Percentiles rank a stretch among this genome's conserved stretches.
Conservation (phyloP, 805 yeast species). For the Schwanniomyces sp. region DNA sequence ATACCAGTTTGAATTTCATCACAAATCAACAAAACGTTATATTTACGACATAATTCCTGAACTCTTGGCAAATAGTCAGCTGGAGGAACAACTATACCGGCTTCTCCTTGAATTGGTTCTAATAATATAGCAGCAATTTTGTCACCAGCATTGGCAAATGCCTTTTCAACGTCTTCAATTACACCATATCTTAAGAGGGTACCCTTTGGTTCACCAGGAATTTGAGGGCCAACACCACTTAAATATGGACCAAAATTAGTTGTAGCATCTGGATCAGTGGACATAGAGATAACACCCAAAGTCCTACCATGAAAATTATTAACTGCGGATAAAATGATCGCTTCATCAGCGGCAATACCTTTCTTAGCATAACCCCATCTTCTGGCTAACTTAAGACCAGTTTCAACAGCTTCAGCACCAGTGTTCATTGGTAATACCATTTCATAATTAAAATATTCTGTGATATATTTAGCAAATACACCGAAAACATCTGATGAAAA, state of each 20-base stretch:
- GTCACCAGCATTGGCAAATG: conserved; percentile 80
- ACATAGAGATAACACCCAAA: conserved; percentile 91
- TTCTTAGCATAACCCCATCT: conserved; percentile 94
- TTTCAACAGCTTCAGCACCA: conserved; percentile 98
- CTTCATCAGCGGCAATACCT: conserved; percentile 79
- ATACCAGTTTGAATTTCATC: conserved; percentile 98
- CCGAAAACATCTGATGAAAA: conserved; percentile 90
- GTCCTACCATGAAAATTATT: conserved; percentile 97
- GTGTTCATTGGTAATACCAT: conserved; percentile 97
- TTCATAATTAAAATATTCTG: conserved; percentile 88
- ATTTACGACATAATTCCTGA: conserved; percentile 68
- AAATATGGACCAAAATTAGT: conserved; percentile 88
- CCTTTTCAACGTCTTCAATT: conserved; percentile 82
- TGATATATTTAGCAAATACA: conserved; percentile 78
- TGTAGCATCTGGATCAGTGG: conserved; percentile 93
- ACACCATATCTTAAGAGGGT: conserved; percentile 74
- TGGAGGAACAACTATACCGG: conserved; percentile 96
- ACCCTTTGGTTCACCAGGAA: conserved; percentile 69
- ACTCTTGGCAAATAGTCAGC: conserved; percentile 74
- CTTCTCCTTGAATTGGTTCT: conserved; percentile 98
- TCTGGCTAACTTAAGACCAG: conserved; percentile 90
- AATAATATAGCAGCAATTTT: conserved; percentile 86
- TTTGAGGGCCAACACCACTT: conserved; percentile 76
- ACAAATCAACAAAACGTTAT: conserved; percentile 87
- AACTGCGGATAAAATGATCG: conserved; percentile 82